Evolutionary conservation across 306 rosid genomes (phyloP), one percentile per base, ranked within the genome.

Genomic region (Trichosanthes truncata): DNA sequence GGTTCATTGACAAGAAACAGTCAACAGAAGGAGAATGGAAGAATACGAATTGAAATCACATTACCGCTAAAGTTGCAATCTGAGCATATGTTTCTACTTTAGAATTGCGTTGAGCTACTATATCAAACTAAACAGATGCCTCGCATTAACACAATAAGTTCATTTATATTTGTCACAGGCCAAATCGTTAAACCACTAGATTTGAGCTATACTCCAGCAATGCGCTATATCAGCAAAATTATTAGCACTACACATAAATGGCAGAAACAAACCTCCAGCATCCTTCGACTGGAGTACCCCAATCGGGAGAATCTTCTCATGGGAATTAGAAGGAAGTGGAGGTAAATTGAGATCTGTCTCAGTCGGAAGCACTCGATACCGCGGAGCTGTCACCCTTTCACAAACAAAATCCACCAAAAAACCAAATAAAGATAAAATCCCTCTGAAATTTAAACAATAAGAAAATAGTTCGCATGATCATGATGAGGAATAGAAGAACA

Each of bases 361-460:
- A 20, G 90, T 92, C 6, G 98, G 98, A 57, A 94, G 88, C 93
- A 94, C 93, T 83, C 97, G 91, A 80, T 94, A 94, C 41, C 97
- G 90, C 13, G 98, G 98, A 77, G 92, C 94, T 81, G 88, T 86
- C 52, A 90, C 97, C 62, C 98, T 93, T 17, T 79, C 17, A 60
- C 49, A 69, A 62, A 40, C 9, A 41, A 69, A 49, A 72, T 61
- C 45, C 48, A 5, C 46, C 25, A 81, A 21, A 25, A 48, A 63
- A 6, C 17, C 71, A 9, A 40, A 55, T 14, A 1, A 10, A 14
- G 40, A 57, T 4, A n/a, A 45, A 48, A 65, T 45, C 56, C 3
- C 31, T 29, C 25, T 4, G 14, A 49, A 74, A 17, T 7, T 9
- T 29, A 74, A 74, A 49, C 53, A 74, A 46, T 6, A 48, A 26